Evolutionary conservation across 768 basidiomycete species (phyloP), one percentile per base, ranked within the genome.

Genomic region (Auriscalpium vulgare): DNA sequence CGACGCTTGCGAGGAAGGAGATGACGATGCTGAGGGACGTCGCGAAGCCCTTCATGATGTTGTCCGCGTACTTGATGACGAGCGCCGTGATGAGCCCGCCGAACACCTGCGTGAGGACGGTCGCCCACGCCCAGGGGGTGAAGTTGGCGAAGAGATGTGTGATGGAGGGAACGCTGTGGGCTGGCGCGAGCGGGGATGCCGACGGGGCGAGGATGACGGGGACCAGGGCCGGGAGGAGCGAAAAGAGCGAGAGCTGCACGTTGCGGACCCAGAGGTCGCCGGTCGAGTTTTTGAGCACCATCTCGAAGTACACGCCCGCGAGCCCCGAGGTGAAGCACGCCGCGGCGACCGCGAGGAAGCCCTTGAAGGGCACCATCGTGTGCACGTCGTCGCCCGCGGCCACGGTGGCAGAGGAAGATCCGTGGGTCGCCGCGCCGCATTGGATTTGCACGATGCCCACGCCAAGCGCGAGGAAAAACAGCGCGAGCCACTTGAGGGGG

Each of bases 301-400:
- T 94, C 74, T 98, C 95, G 63, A 98, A 98, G 73, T 98, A 98
- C 29, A 97, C 95, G 7, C 95, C 95, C 0, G 95, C 95, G 47
- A 98, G 82, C 23, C 95, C 95, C 0, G 93, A 95, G 0, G 95
- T 97, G 68, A 95, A 84, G 74, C 95, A 98, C 0, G 95, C 94
- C 13, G 86, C 82, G 8, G 83, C 78, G 51, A 98, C 95, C 1
- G 95, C 95, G 49, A 88, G 66, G 71, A 98, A 95, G 0, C 95
- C 95, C 59, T 83, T 91, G 58, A 87, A 67, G 9, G 86, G 83
- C 59, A 85, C 80, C 91, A 97, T 95, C 37, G 79, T 74, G 61
- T 83, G 78, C 6, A 57, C 63, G 51, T 59, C 57, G 14, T 49
- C 48, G 36, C 51, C 58, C 29, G 52, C 44, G 10, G 10, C 47